These are phyloP conservation scores for Mucor mucedo DNA, from an alignment of 371 early-diverging fungal genomes.

Conservation along the genomic window DNA sequence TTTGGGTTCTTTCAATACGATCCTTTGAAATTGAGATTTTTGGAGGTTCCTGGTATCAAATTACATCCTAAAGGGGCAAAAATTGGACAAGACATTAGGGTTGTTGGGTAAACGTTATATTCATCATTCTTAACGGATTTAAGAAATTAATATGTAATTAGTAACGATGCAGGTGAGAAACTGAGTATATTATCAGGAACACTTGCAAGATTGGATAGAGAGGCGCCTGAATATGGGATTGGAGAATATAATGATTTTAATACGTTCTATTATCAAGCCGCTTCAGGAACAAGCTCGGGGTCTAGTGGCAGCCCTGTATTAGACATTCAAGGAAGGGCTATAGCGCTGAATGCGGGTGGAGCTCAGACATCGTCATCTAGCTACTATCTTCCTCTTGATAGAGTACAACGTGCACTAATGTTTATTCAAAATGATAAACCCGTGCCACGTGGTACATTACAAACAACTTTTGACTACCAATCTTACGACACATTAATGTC, in stretches of 20 bases:
- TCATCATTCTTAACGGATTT: background rate
- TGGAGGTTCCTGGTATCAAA: slow-evolving; percentile 69
- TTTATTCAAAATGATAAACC: slow-evolving; percentile 55
- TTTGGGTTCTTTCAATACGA: slow-evolving; percentile 92
- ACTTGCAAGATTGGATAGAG: slow-evolving; percentile 77
- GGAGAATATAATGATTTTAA: slow-evolving; percentile 77
- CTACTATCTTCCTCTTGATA: slow-evolving; percentile 69
- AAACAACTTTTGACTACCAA: slow-evolving; percentile 69
- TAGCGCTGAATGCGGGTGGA: slow-evolving; percentile 74
- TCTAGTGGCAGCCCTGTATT: slow-evolving; percentile 74
- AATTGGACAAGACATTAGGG: slow-evolving; percentile 83
- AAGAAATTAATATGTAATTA: background rate
- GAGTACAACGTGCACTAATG: slow-evolving; percentile 72
- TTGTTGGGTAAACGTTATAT: slow-evolving; percentile 63
- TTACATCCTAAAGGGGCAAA: slow-evolving; percentile 78
- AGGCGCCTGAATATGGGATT: slow-evolving; percentile 42
- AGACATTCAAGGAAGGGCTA: slow-evolving; percentile 70
- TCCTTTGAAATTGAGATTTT: slow-evolving; percentile 72
- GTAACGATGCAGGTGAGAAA: slow-evolving; percentile 85
- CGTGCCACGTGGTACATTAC: slow-evolving; percentile 82
- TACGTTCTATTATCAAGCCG: slow-evolving; percentile 74
- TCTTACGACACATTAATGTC: slow-evolving; percentile 66
- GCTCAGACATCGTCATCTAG: slow-evolving; percentile 59
- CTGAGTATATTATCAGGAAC: slow-evolving; percentile 79
- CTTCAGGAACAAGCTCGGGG: slow-evolving; percentile 72